These are phyloP conservation scores for Fistulina hepatica DNA, from an alignment of 1,284 basidiomycete species.

Conservation along the genomic window DNA sequence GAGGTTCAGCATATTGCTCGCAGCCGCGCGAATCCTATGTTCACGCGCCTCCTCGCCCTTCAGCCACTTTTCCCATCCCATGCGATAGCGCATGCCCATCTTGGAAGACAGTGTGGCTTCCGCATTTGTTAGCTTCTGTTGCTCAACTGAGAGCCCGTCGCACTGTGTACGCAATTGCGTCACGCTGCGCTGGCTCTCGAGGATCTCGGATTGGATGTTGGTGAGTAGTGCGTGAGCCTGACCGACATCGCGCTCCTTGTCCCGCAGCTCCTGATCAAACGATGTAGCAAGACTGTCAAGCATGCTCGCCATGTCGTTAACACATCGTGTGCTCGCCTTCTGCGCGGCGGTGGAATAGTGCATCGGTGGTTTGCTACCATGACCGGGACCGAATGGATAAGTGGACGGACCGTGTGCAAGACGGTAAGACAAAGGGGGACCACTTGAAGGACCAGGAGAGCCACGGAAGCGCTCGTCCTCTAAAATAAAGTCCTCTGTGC, in stretches of 20 bases:
- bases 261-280: constrained; percentile 86
- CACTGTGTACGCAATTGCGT: constrained; percentile 61
- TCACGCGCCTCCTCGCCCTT: constrained; percentile 76
- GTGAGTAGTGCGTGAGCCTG: constrained; percentile 84
- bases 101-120: constrained; percentile 61
- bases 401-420: constrained; percentile 27
- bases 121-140: constrained; percentile 48
- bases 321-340: constrained; percentile 74
- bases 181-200: constrained; percentile 76
- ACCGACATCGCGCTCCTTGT: constrained; percentile 85
- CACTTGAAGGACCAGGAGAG: constrained; percentile 53
- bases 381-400: constrained; percentile 36
- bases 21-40: constrained; percentile 44
- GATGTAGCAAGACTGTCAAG: constrained; percentile 85
- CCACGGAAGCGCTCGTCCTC: constrained; percentile 97
- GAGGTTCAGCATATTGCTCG: constrained; percentile 29
- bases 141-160: constrained; percentile 56
- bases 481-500: constrained; percentile 96
- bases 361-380: constrained; percentile 56
- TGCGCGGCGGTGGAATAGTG: constrained; percentile 87
- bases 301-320: constrained; percentile 79
- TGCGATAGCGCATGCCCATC: constrained; percentile 69
- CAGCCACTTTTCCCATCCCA: constrained; percentile 92
- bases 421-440: constrained; percentile 22
- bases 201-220: constrained; percentile 87